phyloP scores from a whole-genome alignment of 176 grass and related monocot genomes.

The Aegilops bicornis region DNA sequence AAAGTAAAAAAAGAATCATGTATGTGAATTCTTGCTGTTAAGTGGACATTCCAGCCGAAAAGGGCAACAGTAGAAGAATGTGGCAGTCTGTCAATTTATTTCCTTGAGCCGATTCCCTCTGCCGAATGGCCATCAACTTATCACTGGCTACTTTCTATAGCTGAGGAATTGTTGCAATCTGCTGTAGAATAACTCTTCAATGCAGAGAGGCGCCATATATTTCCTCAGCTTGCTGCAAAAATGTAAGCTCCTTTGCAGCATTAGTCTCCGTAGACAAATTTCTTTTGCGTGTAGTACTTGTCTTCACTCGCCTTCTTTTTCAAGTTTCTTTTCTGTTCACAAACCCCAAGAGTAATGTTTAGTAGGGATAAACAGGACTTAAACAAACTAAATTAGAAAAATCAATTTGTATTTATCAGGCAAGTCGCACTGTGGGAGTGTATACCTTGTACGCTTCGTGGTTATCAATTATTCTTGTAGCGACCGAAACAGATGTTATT shows the following conservation, averaged over 20 bases:
- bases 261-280: constrained; percentile 79
- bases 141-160: constrained; percentile 33
- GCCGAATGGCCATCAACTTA: constrained; percentile 30
- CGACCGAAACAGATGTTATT: constrained; percentile 68
- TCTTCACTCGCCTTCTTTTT: constrained; percentile 90
- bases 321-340: constrained; percentile 70
- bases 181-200: constrained; percentile 41
- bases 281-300: constrained; percentile 81
- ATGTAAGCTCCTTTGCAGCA: constrained; percentile 18
- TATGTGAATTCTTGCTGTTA: constrained; percentile 40
- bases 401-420: background rate
- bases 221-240: constrained; percentile 34
- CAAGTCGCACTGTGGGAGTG: background rate
- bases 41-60: constrained; percentile 18
- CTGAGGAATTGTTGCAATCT: constrained; percentile 28
- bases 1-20: constrained; percentile 46
- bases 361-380: background rate
- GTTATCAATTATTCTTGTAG: constrained; percentile 74
- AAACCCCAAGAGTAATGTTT: constrained; percentile 6
- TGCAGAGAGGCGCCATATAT: constrained; percentile 11
- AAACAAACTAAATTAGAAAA: constrained; percentile 8
- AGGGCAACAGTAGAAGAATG: constrained; percentile 34
- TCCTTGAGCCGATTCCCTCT: constrained; percentile 11
- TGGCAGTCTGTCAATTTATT: constrained; percentile 14
- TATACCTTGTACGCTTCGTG: constrained; percentile 92